phyloP scores from a whole-genome alignment of 1,284 basidiomycete genomes.

The Fomitopsis schrenkii region DNA sequence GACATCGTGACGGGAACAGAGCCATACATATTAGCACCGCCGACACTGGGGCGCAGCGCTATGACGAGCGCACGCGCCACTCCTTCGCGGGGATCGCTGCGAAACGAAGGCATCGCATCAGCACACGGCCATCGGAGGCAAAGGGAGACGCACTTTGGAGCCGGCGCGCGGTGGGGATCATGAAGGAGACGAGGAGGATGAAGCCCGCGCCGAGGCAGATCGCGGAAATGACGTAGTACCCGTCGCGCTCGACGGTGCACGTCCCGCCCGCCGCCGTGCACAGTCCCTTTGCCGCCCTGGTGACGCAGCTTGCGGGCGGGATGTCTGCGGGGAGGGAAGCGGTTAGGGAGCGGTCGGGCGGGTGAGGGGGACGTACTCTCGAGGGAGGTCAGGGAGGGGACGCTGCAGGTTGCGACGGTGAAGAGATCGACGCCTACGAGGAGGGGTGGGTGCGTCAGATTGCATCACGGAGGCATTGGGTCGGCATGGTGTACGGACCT shows the following conservation, averaged over 20 bases:
- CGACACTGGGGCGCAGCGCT: neutral
- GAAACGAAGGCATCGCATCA: neutral
- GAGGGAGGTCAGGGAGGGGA: neutral
- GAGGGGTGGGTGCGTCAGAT: neutral
- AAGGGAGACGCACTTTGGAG: neutral
- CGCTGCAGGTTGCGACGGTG: neutral
- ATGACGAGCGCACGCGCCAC: neutral
- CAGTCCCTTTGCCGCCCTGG: neutral
- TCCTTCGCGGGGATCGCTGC: neutral
- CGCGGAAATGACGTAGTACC: neutral
- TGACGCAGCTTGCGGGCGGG: neutral
- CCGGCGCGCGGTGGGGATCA: constrained; percentile 1
- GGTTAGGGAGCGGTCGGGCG: neutral
- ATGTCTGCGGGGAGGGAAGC: neutral
- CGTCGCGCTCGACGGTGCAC: neutral
- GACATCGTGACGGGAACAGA: neutral
- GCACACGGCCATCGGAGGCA: too few relatives aligned
- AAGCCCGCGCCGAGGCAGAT: neutral
- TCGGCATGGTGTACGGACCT: neutral
- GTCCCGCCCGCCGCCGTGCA: neutral
- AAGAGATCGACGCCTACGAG: neutral
- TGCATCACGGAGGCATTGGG: neutral
- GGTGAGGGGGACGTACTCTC: neutral
- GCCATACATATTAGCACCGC: neutral
- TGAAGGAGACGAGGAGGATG: neutral